Base-by-base conservation (phyloP, 1,284 basidiomycete genomes). In the Cryptococcus sp. region DNA sequence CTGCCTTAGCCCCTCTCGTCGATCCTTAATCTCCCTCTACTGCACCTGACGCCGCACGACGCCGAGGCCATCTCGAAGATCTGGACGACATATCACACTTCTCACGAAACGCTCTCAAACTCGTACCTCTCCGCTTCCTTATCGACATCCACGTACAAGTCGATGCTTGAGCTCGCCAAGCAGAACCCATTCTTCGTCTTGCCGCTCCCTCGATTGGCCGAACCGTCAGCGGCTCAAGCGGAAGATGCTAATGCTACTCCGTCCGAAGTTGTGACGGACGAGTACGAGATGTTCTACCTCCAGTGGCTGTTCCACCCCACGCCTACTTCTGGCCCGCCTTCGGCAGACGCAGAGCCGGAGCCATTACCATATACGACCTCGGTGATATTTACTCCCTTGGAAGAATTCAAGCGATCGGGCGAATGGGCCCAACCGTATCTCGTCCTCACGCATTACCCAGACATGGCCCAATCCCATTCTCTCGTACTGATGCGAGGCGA, bases 371-470 rank as follows among this genome's bases (percentile, higher is more conserved):
- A 57, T 43, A 78, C 75, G 2, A 76, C 80, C 1, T 80, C 92
- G 0, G 83, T 95, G 43, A 83, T 99, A 52, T 96, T 96, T 81
- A 95, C 95, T 0, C 90, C 95, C 4, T 82, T 98, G 51, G 89
- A 91, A 66, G 95, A 98, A 80, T 99, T 93, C 84, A 96, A 98
- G 79, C 81, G 87, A 57, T 86, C 90, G 35, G 85, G 85, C 62
- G 85, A 89, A 47, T 98, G 89, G 78, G 91, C 95, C 3, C 93
- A 93, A 40, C 94, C 95, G 0, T 89, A 91, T 70, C 83, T 99
- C 25, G 89, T 91, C 39, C 74, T 98, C 49, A 96, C 95, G 6
- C 86, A 92, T 76, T 97, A 98, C 79, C 89, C 94, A 42, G 95
- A 99, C 72, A 80, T 99, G 7, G 85, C 87, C 1, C 74, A 83